phyloP scores from a whole-genome alignment of 352 stramenopile species.

The Pythium periplocum region DNA sequence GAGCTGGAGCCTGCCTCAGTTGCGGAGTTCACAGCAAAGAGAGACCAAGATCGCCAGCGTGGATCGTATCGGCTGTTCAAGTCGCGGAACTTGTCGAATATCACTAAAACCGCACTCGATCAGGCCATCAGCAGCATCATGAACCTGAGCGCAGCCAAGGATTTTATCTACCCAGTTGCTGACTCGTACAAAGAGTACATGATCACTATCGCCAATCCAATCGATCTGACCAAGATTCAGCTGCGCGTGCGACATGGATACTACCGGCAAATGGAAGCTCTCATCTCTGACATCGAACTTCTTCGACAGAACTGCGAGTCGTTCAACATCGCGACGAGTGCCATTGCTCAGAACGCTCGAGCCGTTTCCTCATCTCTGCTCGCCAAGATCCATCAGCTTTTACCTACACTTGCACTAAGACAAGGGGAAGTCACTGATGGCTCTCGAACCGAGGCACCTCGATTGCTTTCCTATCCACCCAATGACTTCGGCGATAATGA shows the following conservation, averaged over 20 bases:
- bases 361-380: conserved; percentile 57
- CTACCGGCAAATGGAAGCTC: conserved; percentile 82
- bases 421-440: too few species aligned
- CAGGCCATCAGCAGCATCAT: conserved; percentile 61
- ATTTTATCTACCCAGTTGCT: conserved; percentile 80
- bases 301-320: conserved; percentile 76
- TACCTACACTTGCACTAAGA: conserved; percentile 20
- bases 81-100: conserved; percentile 39
- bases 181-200: conserved; percentile 75
- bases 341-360: conserved; percentile 78
- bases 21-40: conserved; percentile 36
- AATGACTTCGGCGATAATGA: conserved; percentile 45
- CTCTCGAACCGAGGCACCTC: neutral
- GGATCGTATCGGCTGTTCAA: conserved; percentile 36
- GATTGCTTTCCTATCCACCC: conserved; percentile 37
- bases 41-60: conserved; percentile 27
- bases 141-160: conserved; percentile 60
- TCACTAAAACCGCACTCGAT: conserved; percentile 39
- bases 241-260: conserved; percentile 56
- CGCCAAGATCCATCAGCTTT: conserved; percentile 56
- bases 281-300: conserved; percentile 71
- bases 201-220: conserved; percentile 77
- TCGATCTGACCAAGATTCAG: conserved; percentile 80
- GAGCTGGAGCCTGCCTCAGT: conserved; percentile 53
- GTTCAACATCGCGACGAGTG: conserved; percentile 79